These are phyloP conservation scores for Boletus rubroflammeus DNA, from an alignment of 768 basidiomycete species.

Conservation along the genomic window DNA sequence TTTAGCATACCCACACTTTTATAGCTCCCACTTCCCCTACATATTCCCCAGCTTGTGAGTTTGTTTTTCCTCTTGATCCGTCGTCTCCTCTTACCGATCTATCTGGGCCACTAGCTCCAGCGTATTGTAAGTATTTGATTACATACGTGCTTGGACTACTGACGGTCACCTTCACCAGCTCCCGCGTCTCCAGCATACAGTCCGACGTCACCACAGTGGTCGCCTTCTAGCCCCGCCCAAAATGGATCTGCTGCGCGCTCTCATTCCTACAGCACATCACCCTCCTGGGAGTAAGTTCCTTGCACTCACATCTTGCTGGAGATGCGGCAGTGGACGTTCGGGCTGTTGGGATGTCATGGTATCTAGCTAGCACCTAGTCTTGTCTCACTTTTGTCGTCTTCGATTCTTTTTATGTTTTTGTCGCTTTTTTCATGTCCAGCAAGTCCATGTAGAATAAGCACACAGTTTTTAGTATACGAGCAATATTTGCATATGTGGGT, in stretches of 20 bases:
- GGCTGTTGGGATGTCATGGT: constrained; percentile 11
- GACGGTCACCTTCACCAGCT: constrained; percentile 39
- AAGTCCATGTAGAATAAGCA: constrained; percentile 37
- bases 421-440: constrained; percentile 22
- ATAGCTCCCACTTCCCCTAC: constrained; percentile 82
- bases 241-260: constrained; percentile 38
- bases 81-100: constrained; percentile 3
- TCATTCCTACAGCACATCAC: constrained; percentile 45
- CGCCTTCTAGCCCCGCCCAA: constrained; percentile 75
- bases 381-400: constrained; percentile 15
- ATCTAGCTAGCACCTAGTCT: constrained; percentile 24
- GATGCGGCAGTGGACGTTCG: constrained; percentile 1
- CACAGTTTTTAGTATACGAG: constrained; percentile 24
- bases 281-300: constrained; percentile 47
- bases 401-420: constrained; percentile 7
- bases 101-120: constrained; percentile 50
- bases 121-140: constrained; percentile 59
- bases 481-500: constrained; percentile 9
- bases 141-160: background rate
- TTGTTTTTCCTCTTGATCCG: constrained; percentile 27
- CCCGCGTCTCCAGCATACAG: constrained; percentile 86
- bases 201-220: constrained; percentile 82
- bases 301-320: constrained; percentile 3
- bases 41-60: constrained; percentile 85
- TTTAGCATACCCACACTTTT: constrained; percentile 11